phyloP scores from a whole-genome alignment of 2,329 filamentous ascomycete genomes.

The Pseudogymnoascus sp. region DNA sequence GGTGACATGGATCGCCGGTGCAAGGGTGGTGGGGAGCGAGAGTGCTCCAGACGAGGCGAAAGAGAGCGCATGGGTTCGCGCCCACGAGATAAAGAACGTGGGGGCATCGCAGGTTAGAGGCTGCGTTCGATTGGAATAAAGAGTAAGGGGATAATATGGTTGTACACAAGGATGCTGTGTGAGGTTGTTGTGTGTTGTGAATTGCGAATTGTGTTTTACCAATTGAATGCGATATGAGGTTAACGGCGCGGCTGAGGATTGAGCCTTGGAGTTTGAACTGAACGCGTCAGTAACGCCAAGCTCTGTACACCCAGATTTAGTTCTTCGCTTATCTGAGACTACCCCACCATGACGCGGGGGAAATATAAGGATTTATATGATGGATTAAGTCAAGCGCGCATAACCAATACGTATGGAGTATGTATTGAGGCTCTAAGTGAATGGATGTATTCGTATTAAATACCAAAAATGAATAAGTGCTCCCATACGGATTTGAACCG shows the following conservation, averaged over 20 bases:
- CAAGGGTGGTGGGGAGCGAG: not conserved
- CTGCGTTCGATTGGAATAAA: not conserved
- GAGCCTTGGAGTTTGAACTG: not conserved
- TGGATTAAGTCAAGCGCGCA: too few species aligned
- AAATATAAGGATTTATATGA: conserved; percentile 19
- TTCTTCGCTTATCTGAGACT: conserved; percentile 17
- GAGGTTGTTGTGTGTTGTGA: not conserved
- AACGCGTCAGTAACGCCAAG: conserved; percentile 17
- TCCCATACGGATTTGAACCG: too few species aligned
- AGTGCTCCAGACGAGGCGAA: conserved; percentile 9
- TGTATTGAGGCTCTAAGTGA: not conserved
- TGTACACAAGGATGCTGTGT: not conserved
- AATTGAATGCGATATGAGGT: not conserved
- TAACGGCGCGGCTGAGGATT: not conserved
- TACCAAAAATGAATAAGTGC: not conserved
- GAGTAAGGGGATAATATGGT: not conserved
- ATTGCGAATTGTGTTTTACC: not conserved
- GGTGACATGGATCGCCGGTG: conserved; percentile 31
- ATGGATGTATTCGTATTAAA: not conserved
- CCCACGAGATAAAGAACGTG: conserved; percentile 12
- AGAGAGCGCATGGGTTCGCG: conserved; percentile 9
- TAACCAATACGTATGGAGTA: not conserved
- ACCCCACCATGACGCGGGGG: conserved; percentile 25
- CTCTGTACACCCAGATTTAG: conserved; percentile 21
- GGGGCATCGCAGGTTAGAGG: conserved; percentile 7